phyloP scores from a whole-genome alignment of 140 eudicot species.

The Stevia rebaudiana region DNA sequence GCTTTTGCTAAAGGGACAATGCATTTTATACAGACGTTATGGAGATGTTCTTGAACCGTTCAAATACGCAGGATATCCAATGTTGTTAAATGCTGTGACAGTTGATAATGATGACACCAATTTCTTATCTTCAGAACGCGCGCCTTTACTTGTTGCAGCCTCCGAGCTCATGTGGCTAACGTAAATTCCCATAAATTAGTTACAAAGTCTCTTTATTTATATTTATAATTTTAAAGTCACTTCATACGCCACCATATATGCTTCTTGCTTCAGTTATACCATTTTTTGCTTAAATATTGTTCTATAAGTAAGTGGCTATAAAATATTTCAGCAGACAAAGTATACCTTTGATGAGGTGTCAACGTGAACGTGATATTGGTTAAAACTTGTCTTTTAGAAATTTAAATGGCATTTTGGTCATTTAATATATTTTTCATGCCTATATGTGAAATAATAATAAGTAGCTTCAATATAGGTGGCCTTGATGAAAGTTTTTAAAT shows the following conservation, averaged over 20 bases:
- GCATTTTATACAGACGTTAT: constrained; percentile 81
- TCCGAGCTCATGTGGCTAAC: constrained; percentile 95
- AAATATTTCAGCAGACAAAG: not conserved
- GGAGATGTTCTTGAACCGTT: constrained; percentile 87
- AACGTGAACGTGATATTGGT: not conserved
- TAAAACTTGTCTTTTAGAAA: not conserved
- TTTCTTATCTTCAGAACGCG: constrained; percentile 82
- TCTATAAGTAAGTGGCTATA: not conserved
- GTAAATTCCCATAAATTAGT: constrained; percentile 33
- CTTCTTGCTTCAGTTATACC: not conserved
- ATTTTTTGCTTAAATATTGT: not conserved
- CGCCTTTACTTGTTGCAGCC: constrained; percentile 94
- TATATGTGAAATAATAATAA: not conserved
- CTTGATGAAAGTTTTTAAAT: not conserved
- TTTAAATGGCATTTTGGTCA: not conserved
- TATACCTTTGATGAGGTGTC: not conserved
- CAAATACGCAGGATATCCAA: constrained; percentile 97
- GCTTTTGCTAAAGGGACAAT: constrained; percentile 91
- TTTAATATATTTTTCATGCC: not conserved
- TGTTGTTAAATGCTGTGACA: constrained; percentile 90
- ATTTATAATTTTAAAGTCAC: not conserved
- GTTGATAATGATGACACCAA: constrained; percentile 84
- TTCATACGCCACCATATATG: not conserved
- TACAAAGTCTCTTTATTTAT: not conserved
- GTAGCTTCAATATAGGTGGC: not conserved